phyloP scores from a whole-genome alignment of 768 basidiomycete species.

The Amanita subjunquillea region DNA sequence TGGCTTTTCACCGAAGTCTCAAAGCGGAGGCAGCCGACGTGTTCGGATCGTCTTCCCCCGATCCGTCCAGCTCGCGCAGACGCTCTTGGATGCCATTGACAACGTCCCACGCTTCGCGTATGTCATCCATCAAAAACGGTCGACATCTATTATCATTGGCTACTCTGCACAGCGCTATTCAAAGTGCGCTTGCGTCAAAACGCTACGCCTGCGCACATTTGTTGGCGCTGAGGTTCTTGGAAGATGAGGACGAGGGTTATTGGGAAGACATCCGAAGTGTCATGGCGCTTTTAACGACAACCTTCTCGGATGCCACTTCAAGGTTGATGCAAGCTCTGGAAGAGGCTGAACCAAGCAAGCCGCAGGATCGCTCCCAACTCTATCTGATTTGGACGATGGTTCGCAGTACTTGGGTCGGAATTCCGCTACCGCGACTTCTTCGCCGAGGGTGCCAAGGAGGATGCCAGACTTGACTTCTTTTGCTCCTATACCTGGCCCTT shows the following conservation, averaged over 20 bases:
- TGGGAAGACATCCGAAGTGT: constrained; percentile 82
- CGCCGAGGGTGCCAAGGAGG: background rate
- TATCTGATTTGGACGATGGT: constrained; percentile 8
- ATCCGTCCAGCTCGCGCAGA: constrained; percentile 19
- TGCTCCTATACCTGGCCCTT: constrained; percentile 63
- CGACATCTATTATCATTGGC: constrained; percentile 63
- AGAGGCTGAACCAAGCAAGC: constrained; percentile 40
- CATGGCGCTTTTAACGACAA: constrained; percentile 56
- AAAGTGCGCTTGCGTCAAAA: constrained; percentile 60
- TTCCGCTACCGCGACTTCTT: background rate
- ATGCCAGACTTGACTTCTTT: constrained; percentile 30
- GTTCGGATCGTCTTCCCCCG: constrained; percentile 19
- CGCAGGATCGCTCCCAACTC: constrained; percentile 39
- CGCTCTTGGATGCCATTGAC: constrained; percentile 22
- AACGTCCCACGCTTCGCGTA: constrained; percentile 41
- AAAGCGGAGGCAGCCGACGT: constrained; percentile 38
- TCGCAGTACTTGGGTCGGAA: background rate
- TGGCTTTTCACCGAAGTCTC: constrained; percentile 48
- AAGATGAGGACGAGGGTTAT: constrained; percentile 65
- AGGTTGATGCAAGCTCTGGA: constrained; percentile 56
- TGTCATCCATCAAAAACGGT: constrained; percentile 48
- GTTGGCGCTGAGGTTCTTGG: constrained; percentile 63
- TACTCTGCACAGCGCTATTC: constrained; percentile 48
- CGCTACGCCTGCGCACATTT: constrained; percentile 75
- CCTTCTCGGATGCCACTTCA: constrained; percentile 55